A percentile compares a stretch with the other conserved stretches of the same genome.
Evolutionary conservation across 176 grass and related monocot genomes (phyloP).

Genomic region (Puya raimondii): DNA sequence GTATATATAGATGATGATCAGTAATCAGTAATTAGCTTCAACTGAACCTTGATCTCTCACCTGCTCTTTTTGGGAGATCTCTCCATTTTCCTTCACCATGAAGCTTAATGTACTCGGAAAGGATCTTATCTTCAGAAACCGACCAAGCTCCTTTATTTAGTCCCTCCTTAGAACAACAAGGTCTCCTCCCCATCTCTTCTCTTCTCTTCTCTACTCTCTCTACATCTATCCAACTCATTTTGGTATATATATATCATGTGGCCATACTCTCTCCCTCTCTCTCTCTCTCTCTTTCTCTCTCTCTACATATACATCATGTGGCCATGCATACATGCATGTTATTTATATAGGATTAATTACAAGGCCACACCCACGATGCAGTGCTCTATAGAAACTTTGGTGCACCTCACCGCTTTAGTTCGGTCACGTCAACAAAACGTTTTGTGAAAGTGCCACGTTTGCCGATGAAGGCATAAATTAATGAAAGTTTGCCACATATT

Average conservation of each 20-base stretch:
- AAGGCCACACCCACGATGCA: too few relatives aligned
- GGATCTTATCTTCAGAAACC: slow-evolving; percentile 13
- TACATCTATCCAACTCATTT: neutral
- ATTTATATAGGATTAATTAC: too few relatives aligned
- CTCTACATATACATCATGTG: too few relatives aligned
- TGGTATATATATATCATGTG: neutral
- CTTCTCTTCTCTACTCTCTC: neutral
- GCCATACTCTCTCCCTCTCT: neutral
- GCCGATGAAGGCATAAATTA: too few relatives aligned
- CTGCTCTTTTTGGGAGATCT: slow-evolving; percentile 28
- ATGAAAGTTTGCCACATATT: too few relatives aligned
- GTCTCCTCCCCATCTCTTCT: slow-evolving; percentile 21
- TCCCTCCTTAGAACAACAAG: slow-evolving; percentile 25
- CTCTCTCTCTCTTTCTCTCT: neutral
- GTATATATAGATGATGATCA: too few relatives aligned
- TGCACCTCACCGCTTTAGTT: slow-evolving; percentile 9
- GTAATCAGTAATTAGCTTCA: too few relatives aligned
- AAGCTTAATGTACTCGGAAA: slow-evolving; percentile 21
- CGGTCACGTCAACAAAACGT: neutral
- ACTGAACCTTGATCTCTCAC: neutral
- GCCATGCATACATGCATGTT: too few relatives aligned
- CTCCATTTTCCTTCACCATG: slow-evolving; percentile 28
- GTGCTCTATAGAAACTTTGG: neutral
- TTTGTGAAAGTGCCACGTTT: too few relatives aligned
- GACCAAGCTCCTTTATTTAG: slow-evolving; percentile 29